Conservation (phyloP, 768 basidiomycete species). For the Collybia sordida region DNA sequence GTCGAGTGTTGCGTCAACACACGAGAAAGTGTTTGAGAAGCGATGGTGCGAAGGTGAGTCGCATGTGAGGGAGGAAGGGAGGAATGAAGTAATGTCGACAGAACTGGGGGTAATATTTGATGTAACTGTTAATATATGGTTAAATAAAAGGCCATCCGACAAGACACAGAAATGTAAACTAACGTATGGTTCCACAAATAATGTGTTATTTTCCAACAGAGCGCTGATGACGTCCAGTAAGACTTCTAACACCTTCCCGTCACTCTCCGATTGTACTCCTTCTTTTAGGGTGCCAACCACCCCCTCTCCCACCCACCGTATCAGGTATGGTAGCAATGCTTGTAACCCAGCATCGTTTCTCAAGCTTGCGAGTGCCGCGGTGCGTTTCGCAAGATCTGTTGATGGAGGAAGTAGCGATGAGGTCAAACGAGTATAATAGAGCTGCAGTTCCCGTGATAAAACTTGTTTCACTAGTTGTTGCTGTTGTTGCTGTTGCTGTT, state of each 20-base stretch:
- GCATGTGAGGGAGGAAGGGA: constrained; percentile 73
- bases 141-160: background rate
- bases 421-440: constrained; percentile 93
- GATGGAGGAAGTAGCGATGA: constrained; percentile 75
- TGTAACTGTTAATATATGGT: constrained; percentile 63
- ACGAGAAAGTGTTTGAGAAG: constrained; percentile 82
- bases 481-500: constrained; percentile 53
- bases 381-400: constrained; percentile 68
- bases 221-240: constrained; percentile 84
- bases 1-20: constrained; percentile 80
- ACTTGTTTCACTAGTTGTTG: constrained; percentile 88
- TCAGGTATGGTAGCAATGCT: constrained; percentile 88
- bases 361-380: constrained; percentile 88
- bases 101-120: constrained; percentile 90
- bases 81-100: constrained; percentile 89
- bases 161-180: constrained; percentile 29
- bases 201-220: constrained; percentile 78
- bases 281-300: constrained; percentile 66
- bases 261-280: constrained; percentile 55
- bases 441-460: constrained; percentile 88
- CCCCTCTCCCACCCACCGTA: constrained; percentile 93
- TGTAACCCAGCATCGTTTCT: constrained; percentile 89
- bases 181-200: constrained; percentile 97
- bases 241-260: constrained; percentile 75
- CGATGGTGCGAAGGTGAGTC: constrained; percentile 72